These are phyloP conservation scores for Irpex sp. DNA, from an alignment of 1,284 basidiomycete genomes.

Conservation along the genomic window DNA sequence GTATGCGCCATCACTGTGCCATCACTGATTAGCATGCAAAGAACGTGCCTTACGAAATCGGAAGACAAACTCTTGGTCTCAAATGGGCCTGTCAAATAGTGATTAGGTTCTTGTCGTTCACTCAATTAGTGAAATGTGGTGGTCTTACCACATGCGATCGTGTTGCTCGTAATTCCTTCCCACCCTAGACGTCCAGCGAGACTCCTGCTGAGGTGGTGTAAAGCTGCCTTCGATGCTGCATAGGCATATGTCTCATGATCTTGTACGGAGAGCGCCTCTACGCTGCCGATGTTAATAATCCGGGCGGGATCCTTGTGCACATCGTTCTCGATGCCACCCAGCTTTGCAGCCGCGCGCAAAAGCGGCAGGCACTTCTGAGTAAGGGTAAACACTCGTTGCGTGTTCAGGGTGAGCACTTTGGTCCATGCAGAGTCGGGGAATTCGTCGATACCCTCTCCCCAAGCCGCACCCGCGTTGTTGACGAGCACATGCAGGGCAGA, in stretches of 20 bases:
- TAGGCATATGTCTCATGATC: slow-evolving; percentile 66
- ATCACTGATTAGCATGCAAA: background rate
- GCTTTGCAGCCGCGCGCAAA: slow-evolving; percentile 45
- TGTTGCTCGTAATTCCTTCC: slow-evolving; percentile 63
- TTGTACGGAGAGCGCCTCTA: slow-evolving; percentile 52
- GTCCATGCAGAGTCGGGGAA: slow-evolving; percentile 52
- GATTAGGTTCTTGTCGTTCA: background rate
- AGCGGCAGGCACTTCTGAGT: slow-evolving; percentile 64
- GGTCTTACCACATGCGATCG: slow-evolving; percentile 56
- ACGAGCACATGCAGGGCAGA: slow-evolving; percentile 54
- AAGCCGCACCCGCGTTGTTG: slow-evolving; percentile 66
- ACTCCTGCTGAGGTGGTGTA: slow-evolving; percentile 59
- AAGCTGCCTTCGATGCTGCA: slow-evolving; percentile 57
- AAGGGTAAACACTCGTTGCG: slow-evolving; percentile 66
- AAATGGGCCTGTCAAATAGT: slow-evolving; percentile 34
- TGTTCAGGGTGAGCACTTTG: slow-evolving; percentile 62
- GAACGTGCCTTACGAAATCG: background rate
- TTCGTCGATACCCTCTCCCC: slow-evolving; percentile 52
- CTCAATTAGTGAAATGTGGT: background rate
- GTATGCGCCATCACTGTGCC: slow-evolving; percentile 56
- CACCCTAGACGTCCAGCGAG: slow-evolving; percentile 55
- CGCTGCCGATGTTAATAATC: slow-evolving; percentile 64
- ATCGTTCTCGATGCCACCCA: slow-evolving; percentile 33
- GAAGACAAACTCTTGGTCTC: slow-evolving; percentile 40
- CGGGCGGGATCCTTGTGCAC: slow-evolving; percentile 47